phyloP scores from a whole-genome alignment of 345 rosid species.

The Corchorus olitorius region DNA sequence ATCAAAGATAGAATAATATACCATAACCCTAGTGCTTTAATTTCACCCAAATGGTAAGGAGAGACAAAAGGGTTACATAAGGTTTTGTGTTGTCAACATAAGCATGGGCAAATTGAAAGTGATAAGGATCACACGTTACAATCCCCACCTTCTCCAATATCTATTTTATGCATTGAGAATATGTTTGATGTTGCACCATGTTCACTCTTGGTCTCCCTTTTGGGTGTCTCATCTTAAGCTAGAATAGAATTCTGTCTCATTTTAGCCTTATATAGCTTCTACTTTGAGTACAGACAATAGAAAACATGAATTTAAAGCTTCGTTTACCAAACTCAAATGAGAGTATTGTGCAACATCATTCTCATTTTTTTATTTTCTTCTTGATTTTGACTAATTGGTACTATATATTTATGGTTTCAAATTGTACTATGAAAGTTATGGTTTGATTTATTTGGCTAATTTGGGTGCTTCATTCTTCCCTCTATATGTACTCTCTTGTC shows the following conservation, averaged over 20 bases:
- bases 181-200: slow-evolving; percentile 5
- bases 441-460: background rate
- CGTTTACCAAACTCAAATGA: background rate
- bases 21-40: background rate
- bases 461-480: background rate
- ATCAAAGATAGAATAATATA: background rate
- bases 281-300: background rate
- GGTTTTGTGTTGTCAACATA: background rate
- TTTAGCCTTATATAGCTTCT: background rate
- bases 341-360: background rate
- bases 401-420: too few relatives aligned
- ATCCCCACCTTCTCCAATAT: background rate
- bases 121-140: background rate
- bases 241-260: background rate
- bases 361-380: background rate
- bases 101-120: slow-evolving; percentile 1
- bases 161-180: background rate
- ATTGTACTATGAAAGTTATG: background rate
- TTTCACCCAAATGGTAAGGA: background rate
- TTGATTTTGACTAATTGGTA: slow-evolving; percentile 10
- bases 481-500: background rate
- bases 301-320: slow-evolving; percentile 1
- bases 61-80: background rate
- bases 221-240: background rate
- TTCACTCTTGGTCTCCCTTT: slow-evolving; percentile 7